Conservation (phyloP, 1,284 basidiomycete species). For the Malassezia nana region DNA sequence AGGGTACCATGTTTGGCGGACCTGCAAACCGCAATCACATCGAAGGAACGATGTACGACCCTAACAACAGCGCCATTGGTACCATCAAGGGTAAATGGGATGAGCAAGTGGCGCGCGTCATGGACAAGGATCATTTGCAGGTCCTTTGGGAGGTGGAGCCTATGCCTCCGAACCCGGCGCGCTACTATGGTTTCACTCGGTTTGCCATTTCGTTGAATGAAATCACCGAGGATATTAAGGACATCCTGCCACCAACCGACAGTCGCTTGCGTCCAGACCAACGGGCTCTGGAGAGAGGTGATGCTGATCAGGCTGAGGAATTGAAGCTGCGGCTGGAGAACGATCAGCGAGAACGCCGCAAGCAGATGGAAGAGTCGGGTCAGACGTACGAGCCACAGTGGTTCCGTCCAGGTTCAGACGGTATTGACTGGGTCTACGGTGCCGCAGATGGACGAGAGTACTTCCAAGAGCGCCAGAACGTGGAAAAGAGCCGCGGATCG, state of each 20-base stretch:
- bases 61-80: conserved; percentile 27
- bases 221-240: conserved; percentile 55
- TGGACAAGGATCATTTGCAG: conserved; percentile 39
- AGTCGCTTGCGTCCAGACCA: conserved; percentile 77
- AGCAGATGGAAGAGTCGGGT: conserved; percentile 48
- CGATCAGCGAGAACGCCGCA: conserved; percentile 49
- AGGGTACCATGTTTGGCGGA: conserved; percentile 42
- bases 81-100: conserved; percentile 39
- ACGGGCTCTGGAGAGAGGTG: conserved; percentile 70
- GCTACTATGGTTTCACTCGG: conserved; percentile 47
- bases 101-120: conserved; percentile 30
- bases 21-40: conserved; percentile 32
- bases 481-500: background rate
- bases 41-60: conserved; percentile 36
- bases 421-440: conserved; percentile 36
- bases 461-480: conserved; percentile 14
- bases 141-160: conserved; percentile 41
- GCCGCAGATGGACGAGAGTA: conserved; percentile 28
- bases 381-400: conserved; percentile 25
- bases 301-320: conserved; percentile 64
- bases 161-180: conserved; percentile 35
- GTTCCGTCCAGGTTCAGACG: conserved; percentile 29
- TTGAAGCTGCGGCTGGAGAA: conserved; percentile 67
- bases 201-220: conserved; percentile 48
- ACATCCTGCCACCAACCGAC: conserved; percentile 68